Percentiles rank a stretch among this genome's conserved stretches.
phyloP scores from a whole-genome alignment of 352 stramenopile genomes.

The Stephanocyclus meneghinianus region DNA sequence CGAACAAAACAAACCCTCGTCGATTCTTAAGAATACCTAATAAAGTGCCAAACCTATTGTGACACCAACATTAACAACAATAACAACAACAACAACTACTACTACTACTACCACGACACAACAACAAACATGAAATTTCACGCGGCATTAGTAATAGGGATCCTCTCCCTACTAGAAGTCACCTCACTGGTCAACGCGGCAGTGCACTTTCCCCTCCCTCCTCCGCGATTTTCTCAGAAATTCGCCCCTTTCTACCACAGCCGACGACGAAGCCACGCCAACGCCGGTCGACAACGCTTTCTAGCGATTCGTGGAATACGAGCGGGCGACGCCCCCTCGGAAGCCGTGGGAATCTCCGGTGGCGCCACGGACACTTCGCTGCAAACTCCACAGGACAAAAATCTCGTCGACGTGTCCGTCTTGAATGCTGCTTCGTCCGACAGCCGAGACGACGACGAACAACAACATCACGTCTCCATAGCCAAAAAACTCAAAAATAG shows the following conservation, averaged over 20 bases:
- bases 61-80: no score
- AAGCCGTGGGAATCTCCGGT: background rate
- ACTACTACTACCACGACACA: no score
- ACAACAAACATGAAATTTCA: no score
- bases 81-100: no score
- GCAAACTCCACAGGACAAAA: background rate
- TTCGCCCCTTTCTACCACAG: background rate
- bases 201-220: no score
- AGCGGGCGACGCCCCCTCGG: background rate
- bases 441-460: background rate
- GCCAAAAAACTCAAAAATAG: slow-evolving; percentile 75
- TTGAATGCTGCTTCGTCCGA: background rate
- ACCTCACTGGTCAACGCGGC: no score
- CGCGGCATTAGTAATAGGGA: no score
- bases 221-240: background rate
- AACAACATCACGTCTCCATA: slow-evolving; percentile 39
- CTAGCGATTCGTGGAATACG: background rate
- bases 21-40: no score
- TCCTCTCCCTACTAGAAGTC: no score
- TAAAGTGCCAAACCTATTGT: no score
- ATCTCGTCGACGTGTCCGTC: background rate
- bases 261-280: background rate
- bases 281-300: background rate
- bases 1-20: no score
- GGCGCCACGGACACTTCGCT: background rate